phyloP scores from a whole-genome alignment of 768 basidiomycete species.

The Asterophora lycoperdoides region DNA sequence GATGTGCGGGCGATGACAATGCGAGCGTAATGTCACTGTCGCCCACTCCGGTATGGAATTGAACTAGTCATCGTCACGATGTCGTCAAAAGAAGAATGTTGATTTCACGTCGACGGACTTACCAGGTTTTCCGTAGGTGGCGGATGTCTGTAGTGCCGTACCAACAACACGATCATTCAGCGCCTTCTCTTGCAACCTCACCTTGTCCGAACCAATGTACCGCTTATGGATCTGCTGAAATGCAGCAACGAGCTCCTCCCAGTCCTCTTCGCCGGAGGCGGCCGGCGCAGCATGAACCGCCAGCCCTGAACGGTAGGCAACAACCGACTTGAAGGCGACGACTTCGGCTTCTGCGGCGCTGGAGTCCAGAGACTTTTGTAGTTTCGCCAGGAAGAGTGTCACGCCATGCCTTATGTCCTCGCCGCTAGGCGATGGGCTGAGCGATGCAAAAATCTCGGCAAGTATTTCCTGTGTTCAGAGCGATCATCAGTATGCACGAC shows the following conservation, averaged over 20 bases:
- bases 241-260: slow-evolving; percentile 27
- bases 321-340: slow-evolving; percentile 70
- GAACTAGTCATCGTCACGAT: slow-evolving; percentile 44
- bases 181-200: slow-evolving; percentile 56
- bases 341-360: slow-evolving; percentile 45
- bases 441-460: slow-evolving; percentile 21
- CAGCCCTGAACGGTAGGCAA: slow-evolving; percentile 75
- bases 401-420: slow-evolving; percentile 20
- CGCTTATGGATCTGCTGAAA: slow-evolving; percentile 28
- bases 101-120: slow-evolving; percentile 8
- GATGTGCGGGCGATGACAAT: slow-evolving; percentile 56
- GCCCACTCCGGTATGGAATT: slow-evolving; percentile 82
- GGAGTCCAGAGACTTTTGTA: slow-evolving; percentile 33
- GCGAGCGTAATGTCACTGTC: slow-evolving; percentile 64
- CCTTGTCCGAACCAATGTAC: slow-evolving; percentile 20
- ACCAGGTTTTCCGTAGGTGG: slow-evolving; percentile 57
- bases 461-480: slow-evolving; percentile 26
- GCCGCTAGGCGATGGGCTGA: slow-evolving; percentile 5
- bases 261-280: slow-evolving; percentile 16
- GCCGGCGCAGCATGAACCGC: slow-evolving; percentile 34
- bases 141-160: slow-evolving; percentile 49
- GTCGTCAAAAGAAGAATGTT: background rate
- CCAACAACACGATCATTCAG: slow-evolving; percentile 68
- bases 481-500: too few relatives aligned
- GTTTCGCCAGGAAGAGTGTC: slow-evolving; percentile 27